Evolutionary conservation across 2,329 filamentous ascomycete species (phyloP), one percentile per base, ranked within the genome.

Genomic region (Fusarium sp.): DNA sequence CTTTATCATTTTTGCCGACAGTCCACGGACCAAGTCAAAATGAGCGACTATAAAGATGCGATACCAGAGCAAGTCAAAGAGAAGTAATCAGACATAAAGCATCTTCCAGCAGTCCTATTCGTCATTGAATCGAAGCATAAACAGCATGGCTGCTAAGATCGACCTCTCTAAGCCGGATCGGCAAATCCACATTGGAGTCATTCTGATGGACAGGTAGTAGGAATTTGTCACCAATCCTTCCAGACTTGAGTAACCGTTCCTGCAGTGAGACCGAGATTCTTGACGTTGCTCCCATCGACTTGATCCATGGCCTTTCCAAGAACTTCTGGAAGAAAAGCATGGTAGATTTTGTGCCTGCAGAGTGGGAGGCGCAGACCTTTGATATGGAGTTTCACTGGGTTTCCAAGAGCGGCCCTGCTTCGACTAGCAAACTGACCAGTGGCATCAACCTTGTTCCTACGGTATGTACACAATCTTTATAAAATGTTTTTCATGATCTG

Each of bases 311-410:
- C 2, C 4, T 77, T 5, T 69, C 59, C 49, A 58, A 70, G 7
- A 30, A 54, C 1, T 73, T 75, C n/a, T 27, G 73, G 18, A 60
- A 73, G 12, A 18, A 24, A 2, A 32, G 75, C 12, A 69, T 77
- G 4, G 65, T 68, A 1, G 34, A 43, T 1, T 5, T 74, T 18
- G 1, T 75, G 9, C 52, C 75, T 0, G 22, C 61, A 0, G 32
- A 67, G 1, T 20, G 76, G 18, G 66, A 67, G 34, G 32, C 62
- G 2, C 59, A 80, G 20, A 70, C 65, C 1, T 16, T 80, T 6
- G 75, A 78, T 9, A 55, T 80, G 20, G 55, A 77, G 27, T 75
- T 80, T 11, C 78, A 80, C 43, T 81, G 80, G 80, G 74, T 81
- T 16, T 77, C 76, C 5, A 76, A 80, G 53, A 62, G 38, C 1